Evolutionary conservation across 2,329 filamentous ascomycete genomes (phyloP), one percentile per base, ranked within the genome.

Genomic region (Aspergillus hiratsukae): DNA sequence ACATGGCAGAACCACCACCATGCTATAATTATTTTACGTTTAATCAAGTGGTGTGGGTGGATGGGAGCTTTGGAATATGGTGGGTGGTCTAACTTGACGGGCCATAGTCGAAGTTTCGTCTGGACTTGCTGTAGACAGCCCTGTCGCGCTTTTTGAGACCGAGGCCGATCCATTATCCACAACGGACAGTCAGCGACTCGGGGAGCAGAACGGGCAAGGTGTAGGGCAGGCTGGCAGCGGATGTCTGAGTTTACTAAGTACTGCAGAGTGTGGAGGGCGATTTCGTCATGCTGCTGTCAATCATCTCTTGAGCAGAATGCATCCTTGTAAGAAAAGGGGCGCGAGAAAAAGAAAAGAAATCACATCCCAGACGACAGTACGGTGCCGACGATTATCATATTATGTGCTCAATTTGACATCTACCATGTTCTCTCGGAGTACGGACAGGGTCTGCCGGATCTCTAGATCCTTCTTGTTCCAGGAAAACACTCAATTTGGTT

Each of bases 1-100:
- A 58, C 58, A 59, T 60, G 55, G 58, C 55, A 58, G 40, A 48
- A 57, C 40, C 37, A 59, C 49, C 58, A 57, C 54, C 57, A 53
- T 17, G 27, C 40, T 10, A 53, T 53, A 28, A 51, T 35, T n/a
- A 37, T 14, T 37, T 17, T 37, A 37, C 31, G 25, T 27, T 27
- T 27, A 27, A 27, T 27, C 25, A 37, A 37, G 1, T 37, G 10
- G 4, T 45, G 41, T 23, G 21, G 21, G 17, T 35, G 41, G 41
- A 45, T 23, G 1, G 31, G 5, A 21, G 4, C 41, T 9, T 1
- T 21, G n/a, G 8, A 21, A 45, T 8, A 45, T 19, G n/a, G 19
- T 23, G 10, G 31, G 19, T 21, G 2, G 19, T 45, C 21, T 21
- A 45, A 45, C 5, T 21, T 19, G 21, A 23, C 41, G 3, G 19